A percentile compares a stretch with the other conserved stretches of the same genome.
phyloP scores from a whole-genome alignment of 495 filamentous ascomycete genomes.

The Penicillium paxilli region DNA sequence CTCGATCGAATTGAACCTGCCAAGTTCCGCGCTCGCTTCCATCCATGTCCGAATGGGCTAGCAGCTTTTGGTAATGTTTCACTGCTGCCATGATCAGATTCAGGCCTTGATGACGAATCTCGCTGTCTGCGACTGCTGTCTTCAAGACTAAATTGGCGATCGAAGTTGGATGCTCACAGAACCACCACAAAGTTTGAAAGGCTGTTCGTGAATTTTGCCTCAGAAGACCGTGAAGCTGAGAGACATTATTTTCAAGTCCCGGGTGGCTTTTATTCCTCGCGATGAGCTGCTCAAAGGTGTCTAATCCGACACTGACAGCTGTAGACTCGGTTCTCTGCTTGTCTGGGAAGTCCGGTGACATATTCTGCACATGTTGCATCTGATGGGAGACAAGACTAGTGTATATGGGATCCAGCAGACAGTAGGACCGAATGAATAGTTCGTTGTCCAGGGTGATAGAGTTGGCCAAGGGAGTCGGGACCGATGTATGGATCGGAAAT shows the following conservation, averaged over 20 bases:
- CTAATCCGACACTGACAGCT: slow-evolving; percentile 65
- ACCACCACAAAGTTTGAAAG: slow-evolving; percentile 61
- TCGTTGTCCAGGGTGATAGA: slow-evolving; percentile 74
- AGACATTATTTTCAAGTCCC: slow-evolving; percentile 59
- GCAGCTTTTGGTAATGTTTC: slow-evolving; percentile 48
- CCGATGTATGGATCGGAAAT: slow-evolving; percentile 54
- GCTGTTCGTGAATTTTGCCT: slow-evolving; percentile 34
- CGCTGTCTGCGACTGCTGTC: slow-evolving; percentile 48
- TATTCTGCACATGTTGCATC: slow-evolving; percentile 47
- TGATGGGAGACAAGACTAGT: slow-evolving; percentile 63
- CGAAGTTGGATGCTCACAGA: slow-evolving; percentile 51
- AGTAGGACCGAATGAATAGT: slow-evolving; percentile 70
- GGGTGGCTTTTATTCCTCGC: slow-evolving; percentile 68
- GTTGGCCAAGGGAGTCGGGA: slow-evolving; percentile 56
- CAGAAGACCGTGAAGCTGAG: slow-evolving; percentile 53
- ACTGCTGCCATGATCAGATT: slow-evolving; percentile 54
- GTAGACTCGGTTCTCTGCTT: slow-evolving; percentile 57
- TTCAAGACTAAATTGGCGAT: slow-evolving; percentile 68
- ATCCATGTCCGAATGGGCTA: slow-evolving; percentile 32
- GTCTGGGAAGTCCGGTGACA: slow-evolving; percentile 43
- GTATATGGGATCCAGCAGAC: slow-evolving; percentile 76
- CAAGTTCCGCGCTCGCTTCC: slow-evolving; percentile 29
- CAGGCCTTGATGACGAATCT: slow-evolving; percentile 60
- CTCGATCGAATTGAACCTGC: slow-evolving; percentile 30
- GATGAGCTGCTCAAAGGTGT: slow-evolving; percentile 78